Conservation (phyloP, 1,284 basidiomycete species). For the Chiua sp. region DNA sequence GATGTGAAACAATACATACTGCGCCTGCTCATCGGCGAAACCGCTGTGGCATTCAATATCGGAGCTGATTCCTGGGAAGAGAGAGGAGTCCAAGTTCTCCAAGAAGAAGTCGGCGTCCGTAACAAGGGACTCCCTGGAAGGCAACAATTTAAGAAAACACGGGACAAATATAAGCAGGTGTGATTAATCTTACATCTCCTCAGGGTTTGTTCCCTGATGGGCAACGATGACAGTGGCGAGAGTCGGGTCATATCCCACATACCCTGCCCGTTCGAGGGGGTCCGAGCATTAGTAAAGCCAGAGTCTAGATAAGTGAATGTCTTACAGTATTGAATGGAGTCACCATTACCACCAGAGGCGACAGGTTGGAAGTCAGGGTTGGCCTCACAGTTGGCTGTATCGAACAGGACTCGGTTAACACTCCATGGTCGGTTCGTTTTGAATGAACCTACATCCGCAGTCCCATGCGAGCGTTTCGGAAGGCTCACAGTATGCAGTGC, state of each 20-base stretch:
- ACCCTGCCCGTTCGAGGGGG: conserved; percentile 33
- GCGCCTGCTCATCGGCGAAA: conserved; percentile 57
- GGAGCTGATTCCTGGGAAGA: conserved; percentile 65
- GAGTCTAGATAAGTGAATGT: neutral
- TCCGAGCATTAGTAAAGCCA: neutral
- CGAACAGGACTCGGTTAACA: neutral
- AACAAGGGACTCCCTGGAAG: conserved; percentile 49
- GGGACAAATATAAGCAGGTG: neutral
- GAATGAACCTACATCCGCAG: conserved; percentile 56
- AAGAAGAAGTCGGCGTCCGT: conserved; percentile 58
- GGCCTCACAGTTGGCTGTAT: conserved; percentile 57
- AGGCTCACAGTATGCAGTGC: conserved; percentile 59
- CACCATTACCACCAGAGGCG: conserved; percentile 68
- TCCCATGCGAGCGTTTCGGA: conserved; percentile 54
- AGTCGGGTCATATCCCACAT: conserved; percentile 43
- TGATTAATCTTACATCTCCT: conserved; percentile 33
- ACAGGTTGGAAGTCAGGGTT: conserved; percentile 61
- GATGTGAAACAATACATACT: conserved; percentile 31
- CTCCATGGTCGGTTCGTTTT: neutral
- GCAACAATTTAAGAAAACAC: neutral
- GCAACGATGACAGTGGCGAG: conserved; percentile 41
- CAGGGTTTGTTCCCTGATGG: conserved; percentile 43
- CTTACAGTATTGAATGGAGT: conserved; percentile 54
- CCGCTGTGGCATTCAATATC: conserved; percentile 60
- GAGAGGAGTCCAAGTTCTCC: conserved; percentile 42